A percentile compares a stretch with the other conserved stretches of the same genome.
These are phyloP conservation scores for Abrus pulchellus DNA, from an alignment of 306 rosid genomes.

Conservation along the genomic window DNA sequence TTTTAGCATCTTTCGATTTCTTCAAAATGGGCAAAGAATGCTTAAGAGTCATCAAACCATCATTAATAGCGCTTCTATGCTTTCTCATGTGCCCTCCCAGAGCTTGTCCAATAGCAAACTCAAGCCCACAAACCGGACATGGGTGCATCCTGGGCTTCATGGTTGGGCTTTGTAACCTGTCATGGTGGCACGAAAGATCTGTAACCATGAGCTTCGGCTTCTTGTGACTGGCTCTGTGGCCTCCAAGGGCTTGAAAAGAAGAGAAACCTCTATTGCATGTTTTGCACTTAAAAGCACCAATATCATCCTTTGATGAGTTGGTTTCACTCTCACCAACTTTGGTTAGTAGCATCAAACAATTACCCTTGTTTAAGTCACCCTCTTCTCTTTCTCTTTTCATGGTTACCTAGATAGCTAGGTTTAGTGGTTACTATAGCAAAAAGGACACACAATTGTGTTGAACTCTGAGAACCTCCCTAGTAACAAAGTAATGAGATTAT, in stretches of 20 bases:
- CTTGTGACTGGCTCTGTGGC: conserved; percentile 88
- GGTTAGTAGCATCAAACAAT: conserved; percentile 64
- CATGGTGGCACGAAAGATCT: not conserved
- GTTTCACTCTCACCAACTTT: conserved; percentile 51
- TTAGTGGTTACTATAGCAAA: not conserved
- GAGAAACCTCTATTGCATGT: conserved; percentile 67
- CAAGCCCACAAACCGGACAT: conserved; percentile 77
- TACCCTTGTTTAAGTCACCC: conserved; percentile 36
- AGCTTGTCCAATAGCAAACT: conserved; percentile 84
- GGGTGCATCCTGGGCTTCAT: conserved; percentile 65
- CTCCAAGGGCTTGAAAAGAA: conserved; percentile 91
- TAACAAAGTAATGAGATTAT: not conserved
- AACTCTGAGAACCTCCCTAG: not conserved
- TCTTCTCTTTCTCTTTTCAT: conserved; percentile 72
- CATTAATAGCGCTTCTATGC: conserved; percentile 53
- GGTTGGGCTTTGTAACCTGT: not conserved
- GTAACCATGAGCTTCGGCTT: conserved; percentile 57
- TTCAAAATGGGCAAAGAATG: conserved; percentile 49
- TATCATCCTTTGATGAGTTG: not conserved
- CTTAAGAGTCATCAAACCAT: not conserved
- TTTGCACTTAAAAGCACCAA: conserved; percentile 69
- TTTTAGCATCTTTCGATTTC: conserved; percentile 47
- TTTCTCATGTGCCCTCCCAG: conserved; percentile 96
- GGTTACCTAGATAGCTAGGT: not conserved
- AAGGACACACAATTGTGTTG: not conserved